Percentiles rank a stretch among this genome's conserved stretches.
phyloP scores from a whole-genome alignment of 2,329 filamentous ascomycete species.

The Sclerotinia trifoliorum region DNA sequence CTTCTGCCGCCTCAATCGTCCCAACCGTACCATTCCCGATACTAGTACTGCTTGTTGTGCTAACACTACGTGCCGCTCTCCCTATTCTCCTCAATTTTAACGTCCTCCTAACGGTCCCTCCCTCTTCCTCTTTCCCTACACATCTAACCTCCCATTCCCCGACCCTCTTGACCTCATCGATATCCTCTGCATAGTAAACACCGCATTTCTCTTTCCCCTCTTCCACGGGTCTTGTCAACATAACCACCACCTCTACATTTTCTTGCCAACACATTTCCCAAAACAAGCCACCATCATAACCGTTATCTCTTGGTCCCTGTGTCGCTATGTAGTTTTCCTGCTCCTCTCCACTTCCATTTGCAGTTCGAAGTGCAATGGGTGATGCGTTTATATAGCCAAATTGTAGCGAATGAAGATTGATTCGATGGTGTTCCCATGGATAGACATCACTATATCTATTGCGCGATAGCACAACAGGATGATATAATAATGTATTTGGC shows the following conservation, averaged over 20 bases:
- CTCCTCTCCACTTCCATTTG: conserved; percentile 36
- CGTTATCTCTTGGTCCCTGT: conserved; percentile 24
- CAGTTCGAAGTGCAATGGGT: conserved; percentile 46
- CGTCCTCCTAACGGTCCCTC: conserved; percentile 24
- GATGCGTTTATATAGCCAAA: conserved; percentile 78
- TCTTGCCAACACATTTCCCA: conserved; percentile 26
- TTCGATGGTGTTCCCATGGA: conserved; percentile 80
- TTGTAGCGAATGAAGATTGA: conserved; percentile 74
- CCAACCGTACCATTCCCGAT: neutral
- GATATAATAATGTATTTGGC: conserved; percentile 19
- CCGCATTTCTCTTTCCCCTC: conserved; percentile 27
- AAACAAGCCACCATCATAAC: conserved; percentile 19
- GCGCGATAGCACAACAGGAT: conserved; percentile 44
- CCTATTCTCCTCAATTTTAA: conserved; percentile 14
- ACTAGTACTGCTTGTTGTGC: neutral
- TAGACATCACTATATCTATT: conserved; percentile 88
- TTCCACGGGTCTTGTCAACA: conserved; percentile 27
- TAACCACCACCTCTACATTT: conserved; percentile 24
- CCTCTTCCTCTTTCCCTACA: conserved; percentile 15
- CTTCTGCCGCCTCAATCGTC: neutral
- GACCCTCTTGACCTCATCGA: conserved; percentile 23
- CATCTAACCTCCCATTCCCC: conserved; percentile 24
- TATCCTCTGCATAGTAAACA: conserved; percentile 25
- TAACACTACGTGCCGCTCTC: neutral
- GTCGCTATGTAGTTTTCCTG: conserved; percentile 28